Percentiles rank a stretch among this genome's conserved stretches.
phyloP scores from a whole-genome alignment of 2,329 filamentous ascomycete genomes.

The Alternaria gansuensis region DNA sequence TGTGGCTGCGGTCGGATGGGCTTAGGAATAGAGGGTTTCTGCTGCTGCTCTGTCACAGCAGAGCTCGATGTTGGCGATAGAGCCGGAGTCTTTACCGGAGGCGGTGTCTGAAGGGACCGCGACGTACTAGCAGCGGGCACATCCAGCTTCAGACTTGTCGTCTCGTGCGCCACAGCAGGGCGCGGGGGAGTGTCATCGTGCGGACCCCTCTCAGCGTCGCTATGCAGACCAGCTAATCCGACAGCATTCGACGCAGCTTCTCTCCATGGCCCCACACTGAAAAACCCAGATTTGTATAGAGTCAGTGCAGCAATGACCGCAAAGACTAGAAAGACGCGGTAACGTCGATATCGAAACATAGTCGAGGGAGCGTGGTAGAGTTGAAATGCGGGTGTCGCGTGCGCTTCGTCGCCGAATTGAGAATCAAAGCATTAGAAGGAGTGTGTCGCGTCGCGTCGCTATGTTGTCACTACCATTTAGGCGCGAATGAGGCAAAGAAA shows the following conservation, averaged over 20 bases:
- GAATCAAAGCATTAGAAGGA: constrained; percentile 13
- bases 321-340: constrained; percentile 67
- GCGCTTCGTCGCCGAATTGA: constrained; percentile 17
- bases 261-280: constrained; percentile 55
- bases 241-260: constrained; percentile 36
- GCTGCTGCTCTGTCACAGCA: constrained; percentile 19
- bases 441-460: constrained; percentile 8
- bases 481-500: constrained; percentile 14
- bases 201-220: constrained; percentile 27
- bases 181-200: constrained; percentile 32
- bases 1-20: constrained; percentile 25
- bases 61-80: constrained; percentile 25
- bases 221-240: constrained; percentile 31
- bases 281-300: constrained; percentile 62
- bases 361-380: constrained; percentile 18
- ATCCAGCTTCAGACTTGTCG: constrained; percentile 44
- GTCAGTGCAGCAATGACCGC: constrained; percentile 65
- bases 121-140: constrained; percentile 44
- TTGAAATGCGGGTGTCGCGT: constrained; percentile 19
- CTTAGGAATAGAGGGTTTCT: constrained; percentile 32
- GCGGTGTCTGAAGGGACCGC: constrained; percentile 39
- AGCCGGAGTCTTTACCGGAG: constrained; percentile 35
- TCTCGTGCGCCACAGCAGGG: constrained; percentile 45
- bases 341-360: constrained; percentile 69
- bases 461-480: constrained; percentile 34